Evolutionary conservation across 768 basidiomycete species (phyloP).

Genomic region (Boletus fagicola): DNA sequence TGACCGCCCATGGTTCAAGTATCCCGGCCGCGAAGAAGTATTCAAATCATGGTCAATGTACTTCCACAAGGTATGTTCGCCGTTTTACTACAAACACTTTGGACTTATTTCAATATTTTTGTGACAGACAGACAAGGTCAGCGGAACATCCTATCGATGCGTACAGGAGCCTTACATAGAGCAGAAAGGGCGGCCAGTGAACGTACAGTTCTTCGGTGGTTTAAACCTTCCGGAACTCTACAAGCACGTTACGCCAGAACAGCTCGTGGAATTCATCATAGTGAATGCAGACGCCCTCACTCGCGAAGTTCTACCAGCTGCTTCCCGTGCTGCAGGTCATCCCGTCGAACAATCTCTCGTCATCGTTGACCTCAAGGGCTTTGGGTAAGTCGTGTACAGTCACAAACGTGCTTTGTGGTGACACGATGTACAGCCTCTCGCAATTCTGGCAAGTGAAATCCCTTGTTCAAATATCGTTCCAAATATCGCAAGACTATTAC

Average conservation of each 20-base stretch:
- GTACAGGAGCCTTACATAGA: background rate
- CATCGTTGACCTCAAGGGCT: constrained; percentile 69
- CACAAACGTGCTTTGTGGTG: background rate
- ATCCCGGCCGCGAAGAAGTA: constrained; percentile 63
- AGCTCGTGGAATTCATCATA: constrained; percentile 60
- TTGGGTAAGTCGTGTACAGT: constrained; percentile 46
- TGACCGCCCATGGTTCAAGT: constrained; percentile 40
- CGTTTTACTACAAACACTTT: background rate
- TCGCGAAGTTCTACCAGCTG: constrained; percentile 67
- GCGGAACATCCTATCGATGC: constrained; percentile 1
- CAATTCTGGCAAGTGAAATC: constrained; percentile 79
- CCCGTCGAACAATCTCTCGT: constrained; percentile 53
- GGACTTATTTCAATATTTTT: background rate
- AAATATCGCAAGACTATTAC: constrained; percentile 76
- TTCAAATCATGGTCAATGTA: constrained; percentile 79
- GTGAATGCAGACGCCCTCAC: constrained; percentile 64
- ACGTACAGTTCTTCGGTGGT: constrained; percentile 61
- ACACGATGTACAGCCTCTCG: constrained; percentile 42
- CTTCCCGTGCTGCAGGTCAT: constrained; percentile 52
- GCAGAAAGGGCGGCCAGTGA: constrained; percentile 69
- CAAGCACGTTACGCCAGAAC: constrained; percentile 54
- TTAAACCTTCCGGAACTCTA: constrained; percentile 59
- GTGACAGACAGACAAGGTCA: constrained; percentile 65
- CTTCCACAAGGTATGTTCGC: constrained; percentile 62
- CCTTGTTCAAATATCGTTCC: constrained; percentile 60